These are phyloP conservation scores for Kodamaea anthophila DNA, from an alignment of 1,139 yeast species.

Conservation along the genomic window DNA sequence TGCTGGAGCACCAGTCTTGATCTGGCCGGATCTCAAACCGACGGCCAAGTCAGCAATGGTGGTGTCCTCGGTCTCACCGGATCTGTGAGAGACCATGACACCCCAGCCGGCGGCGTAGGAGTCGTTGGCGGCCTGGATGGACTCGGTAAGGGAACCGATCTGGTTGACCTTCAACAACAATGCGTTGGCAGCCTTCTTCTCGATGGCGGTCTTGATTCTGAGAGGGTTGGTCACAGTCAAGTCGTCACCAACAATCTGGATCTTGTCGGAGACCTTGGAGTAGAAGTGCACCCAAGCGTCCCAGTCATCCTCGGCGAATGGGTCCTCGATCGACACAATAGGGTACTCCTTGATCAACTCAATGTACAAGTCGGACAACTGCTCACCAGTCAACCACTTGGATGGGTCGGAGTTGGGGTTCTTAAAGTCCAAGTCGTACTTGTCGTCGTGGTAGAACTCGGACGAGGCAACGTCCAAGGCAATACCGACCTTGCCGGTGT, in stretches of 20 bases:
- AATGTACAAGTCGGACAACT: constrained; percentile 79
- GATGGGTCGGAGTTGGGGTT: constrained; percentile 84
- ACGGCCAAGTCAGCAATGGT: constrained; percentile 95
- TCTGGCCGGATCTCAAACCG: constrained; percentile 95
- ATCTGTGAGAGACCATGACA: constrained; percentile 97
- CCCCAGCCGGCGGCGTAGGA: constrained; percentile 94
- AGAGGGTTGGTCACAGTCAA: constrained; percentile 95
- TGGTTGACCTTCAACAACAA: constrained; percentile 93
- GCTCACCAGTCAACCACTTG: constrained; percentile 82
- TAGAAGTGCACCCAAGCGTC: constrained; percentile 89
- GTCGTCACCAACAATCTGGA: constrained; percentile 95
- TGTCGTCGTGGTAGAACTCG: constrained; percentile 92
- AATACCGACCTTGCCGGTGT: constrained; percentile 82
- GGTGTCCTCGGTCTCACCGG: constrained; percentile 98
- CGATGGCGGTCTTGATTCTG: constrained; percentile 90
- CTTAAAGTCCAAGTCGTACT: constrained; percentile 96
- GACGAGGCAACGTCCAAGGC: constrained; percentile 96
- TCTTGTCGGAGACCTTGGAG: constrained; percentile 56
- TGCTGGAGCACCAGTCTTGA: constrained; percentile 99
- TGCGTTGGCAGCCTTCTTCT: constrained; percentile 89
- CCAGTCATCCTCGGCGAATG: constrained; percentile 99
- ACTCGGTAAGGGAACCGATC: constrained; percentile 87
- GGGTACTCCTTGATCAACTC: constrained; percentile 82
- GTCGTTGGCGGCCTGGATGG: constrained; percentile 88
- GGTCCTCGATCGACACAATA: constrained; percentile 95